Evolutionary conservation across 1,284 basidiomycete species (phyloP).

Genomic region (Macrocystidia cucumis): DNA sequence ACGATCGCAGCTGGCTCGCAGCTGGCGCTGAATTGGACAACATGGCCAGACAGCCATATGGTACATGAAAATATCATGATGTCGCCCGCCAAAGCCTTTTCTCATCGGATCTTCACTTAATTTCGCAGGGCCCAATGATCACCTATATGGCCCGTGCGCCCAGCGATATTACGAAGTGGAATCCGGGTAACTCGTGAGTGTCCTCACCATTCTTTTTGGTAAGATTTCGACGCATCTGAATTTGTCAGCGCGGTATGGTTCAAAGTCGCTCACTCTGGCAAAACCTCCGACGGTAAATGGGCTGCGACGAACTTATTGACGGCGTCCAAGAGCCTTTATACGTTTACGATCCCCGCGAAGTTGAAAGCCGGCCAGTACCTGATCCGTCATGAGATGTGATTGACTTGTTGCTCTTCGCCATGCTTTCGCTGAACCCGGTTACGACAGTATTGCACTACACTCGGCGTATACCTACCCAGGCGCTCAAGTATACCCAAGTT

Average conservation of each 20-base stretch:
- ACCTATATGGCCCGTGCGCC: conserved; percentile 40
- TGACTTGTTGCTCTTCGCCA: conserved; percentile 16
- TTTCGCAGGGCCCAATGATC: conserved; percentile 29
- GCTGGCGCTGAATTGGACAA: conserved; percentile 16
- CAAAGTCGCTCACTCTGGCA: conserved; percentile 38
- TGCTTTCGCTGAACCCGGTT: too few species aligned
- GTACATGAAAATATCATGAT: conserved; percentile 18
- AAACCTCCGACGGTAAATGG: conserved; percentile 34
- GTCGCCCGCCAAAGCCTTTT: too few species aligned
- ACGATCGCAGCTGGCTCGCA: conserved; percentile 36
- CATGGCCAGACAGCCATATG: conserved; percentile 37
- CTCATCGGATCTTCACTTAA: conserved; percentile 13
- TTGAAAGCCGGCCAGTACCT: conserved; percentile 40
- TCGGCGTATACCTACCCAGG: conserved; percentile 28
- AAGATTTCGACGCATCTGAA: not conserved
- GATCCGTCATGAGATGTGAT: conserved; percentile 40
- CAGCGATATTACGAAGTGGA: conserved; percentile 36
- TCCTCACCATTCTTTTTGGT: conserved; percentile 6
- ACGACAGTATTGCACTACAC: conserved; percentile 31
- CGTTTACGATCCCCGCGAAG: conserved; percentile 35
- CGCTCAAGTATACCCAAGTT: conserved; percentile 35
- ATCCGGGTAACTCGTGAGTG: conserved; percentile 30
- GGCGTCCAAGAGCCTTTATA: conserved; percentile 32
- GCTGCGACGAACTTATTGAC: conserved; percentile 32
- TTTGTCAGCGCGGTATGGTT: conserved; percentile 34